Evolutionary conservation across 352 stramenopile genomes (phyloP), one percentile per base, ranked within the genome.

Genomic region (Globisporangium abappressorium): DNA sequence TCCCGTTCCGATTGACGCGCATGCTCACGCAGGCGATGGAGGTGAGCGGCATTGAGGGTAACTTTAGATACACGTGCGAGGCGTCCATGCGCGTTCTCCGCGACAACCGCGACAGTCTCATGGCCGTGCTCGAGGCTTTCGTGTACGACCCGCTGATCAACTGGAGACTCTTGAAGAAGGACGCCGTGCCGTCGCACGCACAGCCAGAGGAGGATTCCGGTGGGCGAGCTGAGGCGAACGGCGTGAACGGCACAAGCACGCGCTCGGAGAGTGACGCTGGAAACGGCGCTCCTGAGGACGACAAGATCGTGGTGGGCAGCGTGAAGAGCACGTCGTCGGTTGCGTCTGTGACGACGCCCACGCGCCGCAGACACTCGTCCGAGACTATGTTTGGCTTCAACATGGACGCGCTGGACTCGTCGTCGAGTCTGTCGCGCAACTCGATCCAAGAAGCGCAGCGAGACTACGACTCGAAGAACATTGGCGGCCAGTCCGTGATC

Each of bases 81-180:
- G 84, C 84, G 83, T 99, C 63, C 24, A 99, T 99, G 98, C 82
- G 89, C 53, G 97, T 99, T 43, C 77, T 99, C 65, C 91, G 98
- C 64, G 94, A 99, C 69, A 99, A 99, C 78, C 85, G 97, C 34
- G 97, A 99, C 84, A 98, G 90, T 56, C 80, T 99, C 5, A 98
- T 99, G 81, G 96, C 98, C 20, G 99, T 99, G 87, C 86, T 99
- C 3, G 98, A 99, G 79, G 98, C 98, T 24, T 99, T 99, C 78
- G 97, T 99, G 60, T 98, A 99, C 71, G 98, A 99, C 85, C 98
- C 98, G 33, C 82, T 99, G 1, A 99, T 99, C 72, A 99, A 97
- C 67, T 99, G 98, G 98, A 91, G 97, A 71, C 79, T 99, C 67
- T 81, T 99, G 2, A 93, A 91, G 83, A 96, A 90, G 70, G 83